A percentile compares a stretch with the other conserved stretches of the same genome.
These are phyloP conservation scores for Uncinocarpus reesii DNA, from an alignment of 2,329 filamentous ascomycete genomes.

Conservation along the genomic window DNA sequence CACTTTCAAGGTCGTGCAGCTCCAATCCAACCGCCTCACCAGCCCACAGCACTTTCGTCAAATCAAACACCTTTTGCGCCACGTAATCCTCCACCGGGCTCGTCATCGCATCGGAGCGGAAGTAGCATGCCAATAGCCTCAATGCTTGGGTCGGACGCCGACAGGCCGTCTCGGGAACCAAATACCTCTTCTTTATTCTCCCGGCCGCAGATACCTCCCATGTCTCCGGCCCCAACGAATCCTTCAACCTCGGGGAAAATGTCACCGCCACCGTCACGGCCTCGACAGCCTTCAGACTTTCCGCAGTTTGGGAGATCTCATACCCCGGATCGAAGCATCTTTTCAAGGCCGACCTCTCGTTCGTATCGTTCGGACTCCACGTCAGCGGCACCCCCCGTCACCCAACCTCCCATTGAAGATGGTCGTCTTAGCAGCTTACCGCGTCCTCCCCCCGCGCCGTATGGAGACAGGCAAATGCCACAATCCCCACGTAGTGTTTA, in stretches of 20 bases:
- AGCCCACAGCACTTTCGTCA: conserved; percentile 28
- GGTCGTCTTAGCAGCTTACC: conserved; percentile 26
- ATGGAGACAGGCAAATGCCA: conserved; percentile 28
- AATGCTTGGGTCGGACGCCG: conserved; percentile 50
- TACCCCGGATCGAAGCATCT: conserved; percentile 56
- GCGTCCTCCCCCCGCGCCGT: conserved; percentile 25
- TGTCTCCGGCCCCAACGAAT: conserved; percentile 26
- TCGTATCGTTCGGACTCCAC: conserved; percentile 32
- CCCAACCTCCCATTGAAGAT: conserved; percentile 22
- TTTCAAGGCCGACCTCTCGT: conserved; percentile 39
- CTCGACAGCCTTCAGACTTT: conserved; percentile 47
- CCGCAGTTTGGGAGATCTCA: conserved; percentile 55
- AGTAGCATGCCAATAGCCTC: conserved; percentile 67
- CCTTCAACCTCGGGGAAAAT: conserved; percentile 29
- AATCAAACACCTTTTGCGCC: conserved; percentile 34
- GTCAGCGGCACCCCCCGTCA: conserved; percentile 19
- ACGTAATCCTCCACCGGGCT: conserved; percentile 45
- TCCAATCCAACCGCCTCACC: conserved; percentile 32
- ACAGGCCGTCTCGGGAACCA: conserved; percentile 39
- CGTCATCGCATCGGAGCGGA: conserved; percentile 45
- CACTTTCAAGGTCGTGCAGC: conserved; percentile 36
- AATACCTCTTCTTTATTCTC: conserved; percentile 38
- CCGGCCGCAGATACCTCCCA: conserved; percentile 23
- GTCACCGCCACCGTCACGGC: conserved; percentile 35
- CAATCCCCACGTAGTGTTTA: conserved; percentile 29